Evolutionary conservation across 768 basidiomycete genomes (phyloP).

Genomic region (Hydnomerulius pinastri): DNA sequence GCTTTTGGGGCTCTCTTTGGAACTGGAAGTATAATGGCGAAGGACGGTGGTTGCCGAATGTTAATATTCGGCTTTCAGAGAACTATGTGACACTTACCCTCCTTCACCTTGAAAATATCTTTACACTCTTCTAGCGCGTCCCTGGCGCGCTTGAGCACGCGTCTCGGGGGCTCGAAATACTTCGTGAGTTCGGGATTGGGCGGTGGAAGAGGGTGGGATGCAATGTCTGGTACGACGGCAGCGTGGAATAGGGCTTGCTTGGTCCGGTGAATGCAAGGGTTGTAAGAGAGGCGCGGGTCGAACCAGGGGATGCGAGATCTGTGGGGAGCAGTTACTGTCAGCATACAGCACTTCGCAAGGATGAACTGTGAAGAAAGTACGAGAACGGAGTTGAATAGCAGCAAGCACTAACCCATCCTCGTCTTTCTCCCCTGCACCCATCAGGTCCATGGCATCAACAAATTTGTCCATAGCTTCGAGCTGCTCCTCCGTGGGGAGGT

Average conservation of each 20-base stretch:
- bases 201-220: conserved; percentile 73
- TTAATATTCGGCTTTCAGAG: no score
- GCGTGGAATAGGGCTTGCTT: conserved; percentile 94
- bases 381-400: neutral
- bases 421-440: conserved; percentile 71
- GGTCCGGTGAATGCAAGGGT: conserved; percentile 86
- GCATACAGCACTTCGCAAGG: no score
- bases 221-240: conserved; percentile 76
- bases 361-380: conserved; percentile 2
- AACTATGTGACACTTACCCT: conserved; percentile 47
- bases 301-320: conserved; percentile 77
- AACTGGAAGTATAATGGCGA: conserved; percentile 45
- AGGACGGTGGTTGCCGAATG: neutral
- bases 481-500: conserved; percentile 79
- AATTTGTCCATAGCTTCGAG: conserved; percentile 82
- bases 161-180: conserved; percentile 79
- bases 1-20: conserved; percentile 59
- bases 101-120: conserved; percentile 71
- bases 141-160: conserved; percentile 61
- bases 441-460: conserved; percentile 88
- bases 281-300: conserved; percentile 73
- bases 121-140: conserved; percentile 62
- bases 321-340: no score
- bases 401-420: conserved; percentile 65
- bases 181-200: conserved; percentile 84